Percentiles rank a stretch among this genome's conserved stretches.
Evolutionary conservation across 1,284 basidiomycete genomes (phyloP).

Genomic region (Fistulinella cinereoalba): DNA sequence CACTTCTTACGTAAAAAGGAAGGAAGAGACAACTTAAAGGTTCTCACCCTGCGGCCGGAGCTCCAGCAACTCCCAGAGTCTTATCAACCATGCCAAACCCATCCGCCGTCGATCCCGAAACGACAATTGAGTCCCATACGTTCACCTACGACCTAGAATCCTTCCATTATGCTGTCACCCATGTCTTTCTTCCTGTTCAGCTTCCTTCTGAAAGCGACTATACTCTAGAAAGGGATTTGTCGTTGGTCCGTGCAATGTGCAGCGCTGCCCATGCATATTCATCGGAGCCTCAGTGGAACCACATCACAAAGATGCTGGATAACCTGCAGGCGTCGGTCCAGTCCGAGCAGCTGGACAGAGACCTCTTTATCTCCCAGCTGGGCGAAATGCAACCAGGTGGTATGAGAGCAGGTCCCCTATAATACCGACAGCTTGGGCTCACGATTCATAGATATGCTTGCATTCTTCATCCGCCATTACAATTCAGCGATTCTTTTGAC

Average conservation of each 20-base stretch:
- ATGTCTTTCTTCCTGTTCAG: slow-evolving; percentile 10
- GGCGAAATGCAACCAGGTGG: background rate
- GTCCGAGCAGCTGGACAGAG: background rate
- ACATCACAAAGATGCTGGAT: slow-evolving; percentile 4
- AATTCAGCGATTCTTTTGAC: background rate
- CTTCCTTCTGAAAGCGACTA: slow-evolving; percentile 5
- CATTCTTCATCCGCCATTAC: background rate
- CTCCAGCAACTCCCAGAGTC: no score
- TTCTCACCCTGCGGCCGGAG: no score
- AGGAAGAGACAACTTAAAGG: no score
- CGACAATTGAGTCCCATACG: no score
- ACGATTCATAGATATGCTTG: background rate
- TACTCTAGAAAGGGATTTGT: background rate
- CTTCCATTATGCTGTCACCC: slow-evolving; percentile 3
- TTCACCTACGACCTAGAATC: no score
- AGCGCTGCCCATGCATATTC: slow-evolving; percentile 7
- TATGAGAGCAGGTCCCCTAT: no score
- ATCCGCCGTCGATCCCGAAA: no score
- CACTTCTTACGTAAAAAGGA: no score
- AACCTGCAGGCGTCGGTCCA: background rate
- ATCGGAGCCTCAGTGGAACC: slow-evolving; percentile 1
- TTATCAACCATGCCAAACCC: no score
- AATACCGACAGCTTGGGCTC: no score
- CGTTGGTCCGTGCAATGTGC: background rate
- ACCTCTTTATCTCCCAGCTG: background rate